Conservation (phyloP, 805 yeast genomes). For the Ogataea corticis region DNA sequence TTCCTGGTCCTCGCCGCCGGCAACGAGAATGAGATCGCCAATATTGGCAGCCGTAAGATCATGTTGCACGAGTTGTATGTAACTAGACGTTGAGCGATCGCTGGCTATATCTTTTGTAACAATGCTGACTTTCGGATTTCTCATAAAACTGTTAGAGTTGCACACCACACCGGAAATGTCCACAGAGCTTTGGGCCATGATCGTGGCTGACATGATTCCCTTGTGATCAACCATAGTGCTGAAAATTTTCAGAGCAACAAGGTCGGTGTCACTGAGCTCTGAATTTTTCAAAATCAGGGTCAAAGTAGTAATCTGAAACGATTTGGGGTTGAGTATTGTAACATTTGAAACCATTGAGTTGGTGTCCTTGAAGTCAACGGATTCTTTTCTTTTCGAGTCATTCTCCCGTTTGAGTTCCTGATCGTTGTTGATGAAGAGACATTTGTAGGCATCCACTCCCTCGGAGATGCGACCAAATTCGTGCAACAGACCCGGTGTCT, state of each 20-base stretch:
- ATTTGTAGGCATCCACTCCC: slow-evolving; percentile 14
- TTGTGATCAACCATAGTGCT: slow-evolving; percentile 24
- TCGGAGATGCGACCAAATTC: slow-evolving; percentile 18
- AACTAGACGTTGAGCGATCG: slow-evolving; percentile 1
- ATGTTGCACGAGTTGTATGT: slow-evolving; percentile 9
- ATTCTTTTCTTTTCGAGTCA: neutral
- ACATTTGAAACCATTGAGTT: slow-evolving; percentile 24
- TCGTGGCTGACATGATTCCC: slow-evolving; percentile 14
- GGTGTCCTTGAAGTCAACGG: slow-evolving; percentile 9
- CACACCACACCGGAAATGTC: slow-evolving; percentile 10
- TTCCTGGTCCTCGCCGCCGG: slow-evolving; percentile 14
- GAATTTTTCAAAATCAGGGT: slow-evolving; percentile 23
- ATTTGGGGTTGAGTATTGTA: slow-evolving; percentile 31
- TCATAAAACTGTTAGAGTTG: slow-evolving; percentile 6
- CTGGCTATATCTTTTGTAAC: slow-evolving; percentile 4
- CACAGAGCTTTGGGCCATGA: slow-evolving; percentile 13
- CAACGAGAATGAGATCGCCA: slow-evolving; percentile 26
- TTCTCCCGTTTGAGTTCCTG: slow-evolving; percentile 13
- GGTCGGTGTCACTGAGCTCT: slow-evolving; percentile 19
- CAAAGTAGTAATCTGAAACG: slow-evolving; percentile 27
- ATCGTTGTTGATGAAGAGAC: slow-evolving; percentile 31
- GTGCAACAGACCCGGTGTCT: slow-evolving; percentile 11
- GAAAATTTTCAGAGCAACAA: slow-evolving; percentile 28
- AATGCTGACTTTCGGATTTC: slow-evolving; percentile 13
- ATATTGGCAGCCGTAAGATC: slow-evolving; percentile 6